Base-by-base conservation (phyloP, 164 flowering plant species). In the Tetrastigma voinierianum region DNA sequence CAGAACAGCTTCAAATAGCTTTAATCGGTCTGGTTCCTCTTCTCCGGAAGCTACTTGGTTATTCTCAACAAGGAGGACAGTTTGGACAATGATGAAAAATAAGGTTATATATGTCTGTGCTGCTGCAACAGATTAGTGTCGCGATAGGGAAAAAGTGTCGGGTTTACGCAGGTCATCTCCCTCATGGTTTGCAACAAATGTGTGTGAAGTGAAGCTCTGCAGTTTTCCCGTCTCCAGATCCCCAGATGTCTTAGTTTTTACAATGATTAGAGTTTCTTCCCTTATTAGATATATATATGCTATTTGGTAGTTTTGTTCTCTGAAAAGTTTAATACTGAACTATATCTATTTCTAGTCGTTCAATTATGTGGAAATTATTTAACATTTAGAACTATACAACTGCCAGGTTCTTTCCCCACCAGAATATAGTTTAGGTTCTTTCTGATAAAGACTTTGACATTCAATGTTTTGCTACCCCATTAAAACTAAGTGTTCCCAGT, bases 1-100 rank as follows among this genome's bases (percentile, higher is more conserved):
- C 97, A 12, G 97, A 95, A 59, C 96, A 94, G 67, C 83, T 91
- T 70, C 96, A 92, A 70, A 77, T 95, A 25, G 93, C 90, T n/a
- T 67, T 92, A 43, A 44, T 90, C 56, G 91, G 77, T 40, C 71
- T 95, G 51, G n/a, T 91, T 68, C 98, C 98, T 51, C 65, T 95
- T 3, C 19, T 87, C 54, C 81, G 74, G 70, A 90, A 87, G 80
- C 52, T 87, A 45, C 16, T 76, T 18, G 77, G 75, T 70, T 77
- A 77, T 72, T 70, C 72, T 61, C 86, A 84, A 57, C 77, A 80
- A 52, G 63, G n/a, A n/a, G n/a, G 67, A 72, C 74, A 80, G 78
- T 76, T 59, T 71, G 89, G 80, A 67, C 80, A 80, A 72, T 82
- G 77, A 72, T 75, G 75, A 72, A 69, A 64, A 53, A 13, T 16